phyloP scores from a whole-genome alignment of 768 basidiomycete species.

The Piloderma croceum region DNA sequence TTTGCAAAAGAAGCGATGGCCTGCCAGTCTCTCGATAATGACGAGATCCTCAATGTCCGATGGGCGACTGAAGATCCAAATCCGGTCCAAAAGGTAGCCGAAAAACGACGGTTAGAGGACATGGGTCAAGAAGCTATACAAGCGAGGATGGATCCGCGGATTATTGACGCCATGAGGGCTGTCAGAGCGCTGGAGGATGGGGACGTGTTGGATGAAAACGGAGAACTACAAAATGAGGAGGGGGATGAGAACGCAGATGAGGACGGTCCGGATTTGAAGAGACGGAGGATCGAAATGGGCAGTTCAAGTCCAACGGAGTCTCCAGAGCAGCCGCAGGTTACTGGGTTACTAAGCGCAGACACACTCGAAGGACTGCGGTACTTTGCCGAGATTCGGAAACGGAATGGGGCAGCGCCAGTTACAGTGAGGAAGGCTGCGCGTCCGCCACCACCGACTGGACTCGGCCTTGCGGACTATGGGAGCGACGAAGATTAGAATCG shows the following conservation, averaged over 20 bases:
- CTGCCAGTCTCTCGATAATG: slow-evolving; percentile 93
- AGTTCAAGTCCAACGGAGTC: background rate
- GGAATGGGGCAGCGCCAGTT: slow-evolving; percentile 40
- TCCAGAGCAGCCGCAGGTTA: slow-evolving; percentile 24
- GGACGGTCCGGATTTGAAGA: slow-evolving; percentile 30
- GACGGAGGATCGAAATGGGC: slow-evolving; percentile 27
- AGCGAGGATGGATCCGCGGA: slow-evolving; percentile 76
- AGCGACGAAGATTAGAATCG: too few relatives aligned
- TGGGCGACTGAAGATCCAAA: slow-evolving; percentile 99
- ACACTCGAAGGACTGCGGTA: slow-evolving; percentile 88
- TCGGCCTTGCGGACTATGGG: slow-evolving; percentile 72
- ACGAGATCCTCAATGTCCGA: slow-evolving; percentile 95
- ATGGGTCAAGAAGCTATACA: slow-evolving; percentile 84
- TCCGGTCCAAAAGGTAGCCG: slow-evolving; percentile 80
- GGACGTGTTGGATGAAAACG: slow-evolving; percentile 30
- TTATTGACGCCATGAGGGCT: slow-evolving; percentile 83
- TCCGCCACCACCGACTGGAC: slow-evolving; percentile 35
- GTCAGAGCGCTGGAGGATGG: slow-evolving; percentile 90
- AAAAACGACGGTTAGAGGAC: slow-evolving; percentile 78
- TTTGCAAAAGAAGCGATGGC: slow-evolving; percentile 99
- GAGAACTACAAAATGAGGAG: slow-evolving; percentile 31
- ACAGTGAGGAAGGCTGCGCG: slow-evolving; percentile 24
- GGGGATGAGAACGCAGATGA: slow-evolving; percentile 31
- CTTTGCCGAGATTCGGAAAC: slow-evolving; percentile 80
- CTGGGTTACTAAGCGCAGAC: slow-evolving; percentile 72